phyloP scores from a whole-genome alignment of 371 early-diverging fungal species.

The Mucor irregularis region DNA sequence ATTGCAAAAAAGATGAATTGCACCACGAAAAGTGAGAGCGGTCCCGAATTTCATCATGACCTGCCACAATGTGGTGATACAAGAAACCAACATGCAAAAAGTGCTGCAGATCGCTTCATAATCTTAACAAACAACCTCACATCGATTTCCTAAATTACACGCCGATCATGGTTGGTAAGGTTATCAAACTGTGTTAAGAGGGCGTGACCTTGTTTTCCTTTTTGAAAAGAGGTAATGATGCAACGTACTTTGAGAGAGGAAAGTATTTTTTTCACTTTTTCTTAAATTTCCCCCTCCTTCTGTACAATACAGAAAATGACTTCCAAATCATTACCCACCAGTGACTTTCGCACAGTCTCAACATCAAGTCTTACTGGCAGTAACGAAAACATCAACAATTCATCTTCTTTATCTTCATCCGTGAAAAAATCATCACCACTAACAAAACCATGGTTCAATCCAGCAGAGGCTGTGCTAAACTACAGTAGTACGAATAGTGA shows the following conservation, averaged over 20 bases:
- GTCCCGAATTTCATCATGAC: too few relatives aligned
- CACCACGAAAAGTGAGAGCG: neutral
- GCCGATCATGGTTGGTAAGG: constrained; percentile 15
- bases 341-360: neutral
- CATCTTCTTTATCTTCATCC: constrained; percentile 7
- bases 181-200: constrained; percentile 3
- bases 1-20: too few relatives aligned
- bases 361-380: neutral
- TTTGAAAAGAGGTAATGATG: neutral
- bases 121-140: neutral
- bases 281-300: neutral
- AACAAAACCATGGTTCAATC: neutral
- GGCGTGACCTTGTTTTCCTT: neutral
- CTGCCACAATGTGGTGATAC: too few relatives aligned
- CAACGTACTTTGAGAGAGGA: too few relatives aligned
- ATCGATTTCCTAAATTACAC: neutral
- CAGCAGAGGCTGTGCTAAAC: neutral
- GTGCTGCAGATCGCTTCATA: neutral
- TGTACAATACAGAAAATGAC: neutral
- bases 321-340: constrained; percentile 4
- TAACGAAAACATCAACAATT: neutral
- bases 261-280: constrained; percentile 2
- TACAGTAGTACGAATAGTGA: neutral
- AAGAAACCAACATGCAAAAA: neutral
- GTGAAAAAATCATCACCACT: constrained; percentile 11